Conservation (phyloP, 495 filamentous ascomycete genomes). For the Evernia prunastri region DNA sequence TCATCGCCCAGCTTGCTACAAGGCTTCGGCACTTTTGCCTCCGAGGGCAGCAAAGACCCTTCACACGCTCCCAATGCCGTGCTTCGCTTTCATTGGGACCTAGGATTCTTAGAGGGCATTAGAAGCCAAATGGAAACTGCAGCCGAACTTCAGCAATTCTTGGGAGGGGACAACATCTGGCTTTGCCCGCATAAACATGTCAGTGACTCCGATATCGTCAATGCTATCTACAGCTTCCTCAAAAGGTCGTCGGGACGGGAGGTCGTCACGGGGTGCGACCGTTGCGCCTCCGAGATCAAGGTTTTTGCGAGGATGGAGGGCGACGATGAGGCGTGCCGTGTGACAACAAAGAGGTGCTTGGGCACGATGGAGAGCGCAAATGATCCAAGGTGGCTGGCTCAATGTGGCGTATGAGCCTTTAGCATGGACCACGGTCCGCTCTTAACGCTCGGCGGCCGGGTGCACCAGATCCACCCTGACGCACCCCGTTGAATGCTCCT, state of each 20-base stretch:
- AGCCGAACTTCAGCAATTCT: constrained; percentile 3
- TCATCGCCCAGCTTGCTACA: background rate
- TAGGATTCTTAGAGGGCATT: background rate
- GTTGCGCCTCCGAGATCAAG: background rate
- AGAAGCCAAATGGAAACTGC: constrained; percentile 3
- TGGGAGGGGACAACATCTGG: constrained; percentile 1
- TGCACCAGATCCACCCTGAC: no score
- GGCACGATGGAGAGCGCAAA: background rate
- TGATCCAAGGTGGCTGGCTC: constrained; percentile 4
- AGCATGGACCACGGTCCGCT: no score
- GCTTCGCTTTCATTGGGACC: constrained; percentile 13
- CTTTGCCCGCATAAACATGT: constrained; percentile 13
- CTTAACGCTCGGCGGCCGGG: no score
- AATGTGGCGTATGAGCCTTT: background rate
- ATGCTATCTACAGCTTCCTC: constrained; percentile 7
- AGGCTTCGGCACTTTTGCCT: constrained; percentile 10
- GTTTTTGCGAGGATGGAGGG: constrained; percentile 6
- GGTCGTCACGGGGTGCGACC: background rate
- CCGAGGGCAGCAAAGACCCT: background rate
- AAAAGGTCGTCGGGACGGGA: background rate
- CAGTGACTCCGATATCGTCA: constrained; percentile 8
- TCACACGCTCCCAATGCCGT: background rate
- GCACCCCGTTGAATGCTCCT: no score
- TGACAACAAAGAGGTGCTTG: constrained; percentile 4
- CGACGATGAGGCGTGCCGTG: constrained; percentile 2